Base-by-base conservation (phyloP, 2,329 filamentous ascomycete species). In the Atkinsonella hypoxylon region DNA sequence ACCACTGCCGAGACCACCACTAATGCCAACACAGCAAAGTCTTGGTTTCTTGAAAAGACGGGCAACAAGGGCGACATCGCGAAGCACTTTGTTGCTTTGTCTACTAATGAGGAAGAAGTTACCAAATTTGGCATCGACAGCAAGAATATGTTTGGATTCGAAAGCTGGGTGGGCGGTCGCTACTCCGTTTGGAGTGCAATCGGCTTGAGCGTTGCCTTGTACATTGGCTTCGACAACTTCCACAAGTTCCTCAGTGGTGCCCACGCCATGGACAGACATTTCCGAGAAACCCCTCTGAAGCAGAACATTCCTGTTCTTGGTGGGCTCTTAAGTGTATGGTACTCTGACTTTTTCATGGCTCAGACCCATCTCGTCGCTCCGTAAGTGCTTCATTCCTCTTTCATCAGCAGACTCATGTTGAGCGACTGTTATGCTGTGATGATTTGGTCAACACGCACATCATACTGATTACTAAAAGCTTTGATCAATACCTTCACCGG, bases 151-250 rank as follows among this genome's bases (percentile, higher is more conserved):
- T 98, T 98, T 65, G 90, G 89, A 62, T 98, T 98, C 67, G 90
- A 91, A 71, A 94, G 87, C 72, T 98, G 93, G 93, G 91, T 97
- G 48, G 93, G 93, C 67, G 93, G 93, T 52, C 87, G 93, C 54
- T 98, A 98, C 81, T 95, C 89, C 54, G 93, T 98, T 59, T 98
- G 93, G 93, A 95, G 89, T 60, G 93, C 93, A 68, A 98, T 98
- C 64, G 93, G 93, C 60, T 76, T 98, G 55, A 95, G 89, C 56
- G 90, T 98, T 52, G 85, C 85, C 60, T 78, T 98, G 58, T 95
- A 96, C 76, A 86, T 98, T 67, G 93, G 93, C 66, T 98, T 78
- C 69, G 90, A 97, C 67, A 96, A 96, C 80, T 98, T 97, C 78
- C 82, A 93, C 71, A 80, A 95, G 72, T 96, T 98, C 81, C 79